phyloP scores from a whole-genome alignment of 768 basidiomycete species.

The Hypholoma fasciculare region DNA sequence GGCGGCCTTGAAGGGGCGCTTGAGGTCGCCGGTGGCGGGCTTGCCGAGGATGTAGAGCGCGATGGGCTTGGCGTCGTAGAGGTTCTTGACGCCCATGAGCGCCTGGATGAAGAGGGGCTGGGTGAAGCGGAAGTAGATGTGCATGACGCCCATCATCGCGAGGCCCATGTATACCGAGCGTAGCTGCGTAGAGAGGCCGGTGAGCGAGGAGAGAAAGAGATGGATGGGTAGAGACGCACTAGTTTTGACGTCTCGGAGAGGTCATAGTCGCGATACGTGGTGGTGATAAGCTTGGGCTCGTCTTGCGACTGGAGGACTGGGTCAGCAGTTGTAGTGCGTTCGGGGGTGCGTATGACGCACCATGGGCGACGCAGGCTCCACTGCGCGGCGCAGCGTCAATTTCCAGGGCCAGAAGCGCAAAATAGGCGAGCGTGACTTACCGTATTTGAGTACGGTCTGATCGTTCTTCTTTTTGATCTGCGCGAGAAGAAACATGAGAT shows the following conservation, averaged over 20 bases:
- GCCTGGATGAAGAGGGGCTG: constrained; percentile 96
- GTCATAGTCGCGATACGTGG: constrained; percentile 93
- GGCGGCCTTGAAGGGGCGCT: constrained; percentile 83
- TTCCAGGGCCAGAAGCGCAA: too few species aligned
- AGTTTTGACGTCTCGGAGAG: constrained; percentile 84
- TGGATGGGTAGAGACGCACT: constrained; percentile 32
- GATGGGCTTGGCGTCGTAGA: constrained; percentile 85
- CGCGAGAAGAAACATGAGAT: not conserved
- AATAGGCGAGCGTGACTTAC: constrained; percentile 37
- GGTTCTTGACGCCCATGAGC: constrained; percentile 90
- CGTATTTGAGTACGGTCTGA: constrained; percentile 94
- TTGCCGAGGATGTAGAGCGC: constrained; percentile 81
- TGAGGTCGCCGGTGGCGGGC: constrained; percentile 80
- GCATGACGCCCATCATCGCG: constrained; percentile 91
- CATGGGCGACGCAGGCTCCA: constrained; percentile 77
- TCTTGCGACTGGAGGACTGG: constrained; percentile 41
- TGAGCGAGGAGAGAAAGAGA: not conserved
- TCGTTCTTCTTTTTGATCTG: constrained; percentile 97
- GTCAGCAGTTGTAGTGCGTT: not conserved
- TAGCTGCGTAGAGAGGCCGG: constrained; percentile 38
- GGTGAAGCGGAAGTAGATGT: constrained; percentile 92
- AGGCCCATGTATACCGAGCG: constrained; percentile 71
- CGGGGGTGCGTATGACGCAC: constrained; percentile 42
- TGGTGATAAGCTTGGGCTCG: constrained; percentile 78
- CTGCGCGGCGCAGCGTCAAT: constrained; percentile 35